Evolutionary conservation across 768 basidiomycete species (phyloP), one percentile per base, ranked within the genome.

Genomic region (Leccinum subgranulosum): DNA sequence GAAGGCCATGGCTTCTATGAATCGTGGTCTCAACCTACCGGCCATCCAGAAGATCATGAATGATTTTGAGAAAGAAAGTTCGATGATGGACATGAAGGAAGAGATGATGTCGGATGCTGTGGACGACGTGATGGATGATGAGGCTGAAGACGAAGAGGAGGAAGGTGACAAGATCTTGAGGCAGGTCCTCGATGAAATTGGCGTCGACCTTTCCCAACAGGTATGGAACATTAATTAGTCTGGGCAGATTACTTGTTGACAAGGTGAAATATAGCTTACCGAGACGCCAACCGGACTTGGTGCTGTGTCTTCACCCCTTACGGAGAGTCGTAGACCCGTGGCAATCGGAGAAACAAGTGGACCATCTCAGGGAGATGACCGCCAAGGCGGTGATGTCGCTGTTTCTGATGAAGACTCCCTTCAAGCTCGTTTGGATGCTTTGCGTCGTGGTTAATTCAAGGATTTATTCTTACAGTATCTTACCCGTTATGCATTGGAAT

Each of bases 71-170:
- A 89, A 86, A 67, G 97, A 99, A 75, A 96, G 90, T 64, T 86
- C 93, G 5, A 93, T 88, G 75, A 99, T 99, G 97, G 97, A 99
- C 75, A 98, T 99, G 97, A 99, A 98, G 73, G 97, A 98, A 75
- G 96, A 97, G 72, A 98, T 98, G 92, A 99, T 98, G 97, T 92
- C 91, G 21, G 97, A 98, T 59, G 90, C 94, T 14, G 90, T 98
- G 15, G 97, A 98, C 74, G 96, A 98, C 65, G 95, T 90, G 50
- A 96, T 98, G 89, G 92, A 95, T 61, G 88, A 90, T 31, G 94
- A 94, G 14, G 75, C 74, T 29, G 95, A 95, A 66, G 96, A 96
- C 51, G 96, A 98, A 73, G 97, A 98, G 64, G 90, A 89, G 60
- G 97, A 98, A 68, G 87, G 94, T 14, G 95, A 98, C 69, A 90